Evolutionary conservation across 2,329 filamentous ascomycete species (phyloP), one percentile per base, ranked within the genome.

Genomic region (Monilinia laxa): DNA sequence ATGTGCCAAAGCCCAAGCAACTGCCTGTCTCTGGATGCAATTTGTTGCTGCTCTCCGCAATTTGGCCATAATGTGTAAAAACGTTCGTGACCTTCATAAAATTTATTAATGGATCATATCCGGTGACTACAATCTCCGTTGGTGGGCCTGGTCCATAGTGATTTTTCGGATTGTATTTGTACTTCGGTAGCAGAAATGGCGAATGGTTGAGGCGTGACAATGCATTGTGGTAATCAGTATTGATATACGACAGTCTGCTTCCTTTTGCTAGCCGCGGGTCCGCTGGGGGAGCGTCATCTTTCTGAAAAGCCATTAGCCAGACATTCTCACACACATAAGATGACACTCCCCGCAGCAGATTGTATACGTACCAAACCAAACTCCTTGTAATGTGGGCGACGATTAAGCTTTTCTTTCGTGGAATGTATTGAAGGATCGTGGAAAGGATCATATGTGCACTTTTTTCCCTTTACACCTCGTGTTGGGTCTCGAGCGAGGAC

Each of bases 21-120:
- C 92, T 95, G 23, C 95, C 95, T 16, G 93, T 98, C 67, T 93
- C 90, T 11, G 95, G 95, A 78, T 99, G 93, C 74, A 96, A 94
- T 77, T 96, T 94, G 76, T 97, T 97, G 75, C 92, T 93, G 73
- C 96, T 90, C 75, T 93, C 90, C 55, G 90, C 90, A 70, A 99
- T 93, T 67, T 97, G 92, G 64, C 93, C 93, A 79, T 90, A 96
- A 3, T 85, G 87, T 23, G 89, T 86, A 76, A 96, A 96, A 64
- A 91, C 85, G 56, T 89, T 86, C 23, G 85, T 86, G 62, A 97
- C 84, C 73, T 92, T 91, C 65, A 87, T 85, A 73, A 96, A 91
- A 16, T 92, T 86, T 52, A 91, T 89, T 70, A 98, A 81, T 9
- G 94, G 93, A 78, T 98, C 95, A 77, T 97, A 97, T n/a, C 93